Percentiles rank a stretch among this genome's conserved stretches.
phyloP scores from a whole-genome alignment of 176 grass and related monocot species.

The Triticum urartu region DNA sequence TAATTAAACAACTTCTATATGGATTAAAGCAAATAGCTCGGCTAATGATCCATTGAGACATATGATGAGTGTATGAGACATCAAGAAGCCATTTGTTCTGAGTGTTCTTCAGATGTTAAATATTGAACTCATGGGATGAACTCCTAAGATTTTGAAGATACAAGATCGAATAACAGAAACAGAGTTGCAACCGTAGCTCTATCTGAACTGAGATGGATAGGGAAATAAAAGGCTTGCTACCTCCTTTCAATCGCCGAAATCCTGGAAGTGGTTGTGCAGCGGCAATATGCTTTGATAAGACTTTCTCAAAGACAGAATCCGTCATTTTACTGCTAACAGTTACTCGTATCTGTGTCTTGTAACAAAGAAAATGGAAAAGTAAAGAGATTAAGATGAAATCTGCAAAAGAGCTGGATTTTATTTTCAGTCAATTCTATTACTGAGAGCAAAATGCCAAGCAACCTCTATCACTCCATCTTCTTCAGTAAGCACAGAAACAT shows the following conservation, averaged over 20 bases:
- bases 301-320: conserved; percentile 44
- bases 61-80: background rate
- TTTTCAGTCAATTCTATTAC: background rate
- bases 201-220: conserved; percentile 1
- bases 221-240: conserved; percentile 15
- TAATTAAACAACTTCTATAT: background rate
- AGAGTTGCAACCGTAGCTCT: background rate
- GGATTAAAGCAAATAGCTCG: background rate
- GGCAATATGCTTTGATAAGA: conserved; percentile 51
- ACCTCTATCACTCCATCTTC: conserved; percentile 58
- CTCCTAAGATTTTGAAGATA: background rate
- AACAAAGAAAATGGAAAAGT: conserved; percentile 17
- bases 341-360: conserved; percentile 50
- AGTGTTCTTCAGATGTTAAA: background rate
- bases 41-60: background rate
- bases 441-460: conserved; percentile 17
- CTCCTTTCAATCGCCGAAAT: conserved; percentile 70
- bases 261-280: conserved; percentile 75
- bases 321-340: conserved; percentile 41
- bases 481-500: conserved; percentile 21
- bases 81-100: background rate
- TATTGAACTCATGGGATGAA: background rate
- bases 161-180: background rate
- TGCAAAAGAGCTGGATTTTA: background rate
- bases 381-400: conserved; percentile 19